phyloP scores from a whole-genome alignment of 495 filamentous ascomycete genomes.

The Schizothecium vesticola region DNA sequence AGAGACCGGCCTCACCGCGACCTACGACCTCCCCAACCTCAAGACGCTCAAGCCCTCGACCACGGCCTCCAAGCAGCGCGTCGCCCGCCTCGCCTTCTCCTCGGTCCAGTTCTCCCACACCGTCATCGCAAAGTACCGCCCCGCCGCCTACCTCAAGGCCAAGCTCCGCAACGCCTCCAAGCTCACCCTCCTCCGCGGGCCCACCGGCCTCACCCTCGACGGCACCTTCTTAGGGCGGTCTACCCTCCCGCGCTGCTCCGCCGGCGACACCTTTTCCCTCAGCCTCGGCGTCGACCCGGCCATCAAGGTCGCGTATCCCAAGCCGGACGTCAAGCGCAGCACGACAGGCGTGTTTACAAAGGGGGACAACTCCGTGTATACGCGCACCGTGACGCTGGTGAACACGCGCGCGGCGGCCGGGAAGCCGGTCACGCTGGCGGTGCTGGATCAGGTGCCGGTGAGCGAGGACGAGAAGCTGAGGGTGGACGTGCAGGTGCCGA shows the following conservation, averaged over 20 bases:
- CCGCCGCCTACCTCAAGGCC: constrained; percentile 61
- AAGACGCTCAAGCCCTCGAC: constrained; percentile 41
- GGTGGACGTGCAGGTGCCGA: constrained; percentile 49
- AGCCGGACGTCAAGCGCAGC: constrained; percentile 52
- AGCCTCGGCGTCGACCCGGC: constrained; percentile 61
- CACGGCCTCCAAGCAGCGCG: constrained; percentile 44
- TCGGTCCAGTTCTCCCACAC: constrained; percentile 47
- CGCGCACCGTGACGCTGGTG: constrained; percentile 50
- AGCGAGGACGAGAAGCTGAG: constrained; percentile 58
- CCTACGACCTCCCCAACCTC: constrained; percentile 54
- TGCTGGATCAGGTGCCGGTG: constrained; percentile 64
- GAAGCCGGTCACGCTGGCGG: constrained; percentile 47
- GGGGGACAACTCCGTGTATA: constrained; percentile 55
- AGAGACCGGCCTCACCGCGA: constrained; percentile 55
- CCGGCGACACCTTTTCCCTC: constrained; percentile 56
- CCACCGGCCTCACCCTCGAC: constrained; percentile 61
- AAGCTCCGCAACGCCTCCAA: constrained; percentile 54
- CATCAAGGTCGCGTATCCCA: constrained; percentile 56
- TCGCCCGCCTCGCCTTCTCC: constrained; percentile 38
- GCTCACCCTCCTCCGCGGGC: constrained; percentile 56
- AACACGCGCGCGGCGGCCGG: constrained; percentile 49
- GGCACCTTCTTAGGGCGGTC: constrained; percentile 62
- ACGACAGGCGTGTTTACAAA: constrained; percentile 50
- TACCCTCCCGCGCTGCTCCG: constrained; percentile 50
- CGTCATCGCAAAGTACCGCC: constrained; percentile 60